Conservation (phyloP, 179 eudicot species). For the Beta corolliflora region DNA sequence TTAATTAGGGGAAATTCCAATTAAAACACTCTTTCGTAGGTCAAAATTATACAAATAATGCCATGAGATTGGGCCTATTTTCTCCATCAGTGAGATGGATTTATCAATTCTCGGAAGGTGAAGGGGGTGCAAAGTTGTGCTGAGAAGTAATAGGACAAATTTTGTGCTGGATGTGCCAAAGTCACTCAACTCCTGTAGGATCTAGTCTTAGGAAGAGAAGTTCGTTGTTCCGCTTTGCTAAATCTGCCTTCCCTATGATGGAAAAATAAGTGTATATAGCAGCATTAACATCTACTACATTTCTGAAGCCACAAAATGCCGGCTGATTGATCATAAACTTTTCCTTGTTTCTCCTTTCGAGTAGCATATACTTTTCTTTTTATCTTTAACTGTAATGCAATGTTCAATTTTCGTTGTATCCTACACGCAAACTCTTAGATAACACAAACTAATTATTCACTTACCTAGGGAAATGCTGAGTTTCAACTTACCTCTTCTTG, state of each 20-base stretch:
- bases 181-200: neutral
- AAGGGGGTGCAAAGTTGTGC: no score
- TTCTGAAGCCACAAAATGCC: neutral
- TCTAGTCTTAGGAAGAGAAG: neutral
- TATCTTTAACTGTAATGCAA: neutral
- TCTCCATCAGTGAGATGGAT: no score
- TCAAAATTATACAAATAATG: no score
- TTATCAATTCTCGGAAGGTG: no score
- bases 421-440: neutral
- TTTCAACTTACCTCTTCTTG: neutral
- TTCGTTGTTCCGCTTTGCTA: neutral
- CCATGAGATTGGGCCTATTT: no score
- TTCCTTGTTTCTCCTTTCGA: neutral
- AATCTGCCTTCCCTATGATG: neutral
- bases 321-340: neutral
- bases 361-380: neutral
- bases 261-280: neutral
- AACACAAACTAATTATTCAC: neutral
- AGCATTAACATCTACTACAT: neutral
- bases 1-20: no score
- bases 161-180: neutral
- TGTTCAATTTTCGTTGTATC: neutral
- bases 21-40: no score
- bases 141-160: neutral
- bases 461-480: neutral